These are phyloP conservation scores for Phaeosphaeria sp. DNA, from an alignment of 2,329 filamentous ascomycete species.

Conservation along the genomic window DNA sequence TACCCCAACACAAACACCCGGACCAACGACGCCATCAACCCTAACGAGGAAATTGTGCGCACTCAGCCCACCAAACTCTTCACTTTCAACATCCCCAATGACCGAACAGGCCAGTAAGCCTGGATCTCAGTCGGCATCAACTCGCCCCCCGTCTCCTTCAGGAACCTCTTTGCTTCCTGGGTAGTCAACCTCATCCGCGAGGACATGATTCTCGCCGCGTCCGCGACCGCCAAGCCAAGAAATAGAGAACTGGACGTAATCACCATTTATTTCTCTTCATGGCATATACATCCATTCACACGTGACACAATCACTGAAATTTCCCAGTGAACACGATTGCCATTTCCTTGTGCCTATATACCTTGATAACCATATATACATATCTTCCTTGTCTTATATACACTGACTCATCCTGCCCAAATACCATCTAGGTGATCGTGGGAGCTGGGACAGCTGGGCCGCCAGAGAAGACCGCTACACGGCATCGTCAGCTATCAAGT, in stretches of 20 bases:
- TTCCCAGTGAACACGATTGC: no score
- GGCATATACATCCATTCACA: no score
- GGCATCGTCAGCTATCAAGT: background rate
- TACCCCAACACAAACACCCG: no score
- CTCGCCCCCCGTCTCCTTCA: constrained; percentile 10
- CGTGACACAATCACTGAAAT: no score
- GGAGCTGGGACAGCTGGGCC: background rate
- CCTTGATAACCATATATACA: no score
- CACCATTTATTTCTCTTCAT: no score
- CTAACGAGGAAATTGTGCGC: background rate
- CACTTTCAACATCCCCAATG: constrained; percentile 23
- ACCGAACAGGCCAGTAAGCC: constrained; percentile 19
- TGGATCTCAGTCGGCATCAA: constrained; percentile 12
- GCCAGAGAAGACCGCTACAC: background rate
- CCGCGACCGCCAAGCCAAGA: constrained; percentile 4
- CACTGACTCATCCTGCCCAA: background rate
- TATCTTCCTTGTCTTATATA: background rate
- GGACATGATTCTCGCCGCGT: constrained; percentile 20
- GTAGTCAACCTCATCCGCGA: constrained; percentile 13
- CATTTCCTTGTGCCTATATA: no score
- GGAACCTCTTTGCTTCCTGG: constrained; percentile 13
- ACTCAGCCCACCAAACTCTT: constrained; percentile 2
- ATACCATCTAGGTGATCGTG: background rate
- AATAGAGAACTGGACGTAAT: no score
- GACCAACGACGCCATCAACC: background rate